Evolutionary conservation across 306 rosid species (phyloP).

Genomic region (Senna siamea): DNA sequence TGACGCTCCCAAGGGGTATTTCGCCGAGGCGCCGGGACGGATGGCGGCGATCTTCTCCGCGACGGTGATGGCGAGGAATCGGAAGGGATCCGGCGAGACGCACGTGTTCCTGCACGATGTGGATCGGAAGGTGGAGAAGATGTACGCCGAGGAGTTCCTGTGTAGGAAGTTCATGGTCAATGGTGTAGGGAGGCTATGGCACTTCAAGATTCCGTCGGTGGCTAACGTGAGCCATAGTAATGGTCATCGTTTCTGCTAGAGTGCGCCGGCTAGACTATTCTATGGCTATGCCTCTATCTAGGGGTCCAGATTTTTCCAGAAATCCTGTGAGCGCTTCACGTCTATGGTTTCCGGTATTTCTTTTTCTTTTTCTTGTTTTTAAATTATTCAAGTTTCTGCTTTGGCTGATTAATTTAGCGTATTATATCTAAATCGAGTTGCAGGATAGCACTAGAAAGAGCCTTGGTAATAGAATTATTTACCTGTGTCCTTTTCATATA

Average conservation of each 20-base stretch:
- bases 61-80: slow-evolving; percentile 82
- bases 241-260: slow-evolving; percentile 51
- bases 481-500: not conserved
- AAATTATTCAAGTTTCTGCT: not conserved
- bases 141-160: slow-evolving; percentile 73
- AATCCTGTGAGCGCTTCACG: too few relatives aligned
- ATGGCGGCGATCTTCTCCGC: slow-evolving; percentile 91
- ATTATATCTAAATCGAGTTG: not conserved
- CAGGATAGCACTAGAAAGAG: not conserved
- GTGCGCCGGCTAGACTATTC: not conserved
- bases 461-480: not conserved
- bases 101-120: slow-evolving; percentile 90
- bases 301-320: not conserved
- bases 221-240: slow-evolving; percentile 17
- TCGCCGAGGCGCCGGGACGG: slow-evolving; percentile 82
- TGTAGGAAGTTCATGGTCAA: slow-evolving; percentile 62
- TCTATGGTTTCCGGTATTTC: too few relatives aligned
- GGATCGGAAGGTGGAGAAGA: slow-evolving; percentile 85
- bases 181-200: slow-evolving; percentile 81
- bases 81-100: slow-evolving; percentile 74
- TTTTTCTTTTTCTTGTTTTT: too few relatives aligned
- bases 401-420: not conserved
- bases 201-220: slow-evolving; percentile 68
- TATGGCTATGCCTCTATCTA: not conserved
- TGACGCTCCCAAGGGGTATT: slow-evolving; percentile 88